Evolutionary conservation across 2,329 filamentous ascomycete genomes (phyloP), one percentile per base, ranked within the genome.

Genomic region (Coniosporium tulheliwenetii): DNA sequence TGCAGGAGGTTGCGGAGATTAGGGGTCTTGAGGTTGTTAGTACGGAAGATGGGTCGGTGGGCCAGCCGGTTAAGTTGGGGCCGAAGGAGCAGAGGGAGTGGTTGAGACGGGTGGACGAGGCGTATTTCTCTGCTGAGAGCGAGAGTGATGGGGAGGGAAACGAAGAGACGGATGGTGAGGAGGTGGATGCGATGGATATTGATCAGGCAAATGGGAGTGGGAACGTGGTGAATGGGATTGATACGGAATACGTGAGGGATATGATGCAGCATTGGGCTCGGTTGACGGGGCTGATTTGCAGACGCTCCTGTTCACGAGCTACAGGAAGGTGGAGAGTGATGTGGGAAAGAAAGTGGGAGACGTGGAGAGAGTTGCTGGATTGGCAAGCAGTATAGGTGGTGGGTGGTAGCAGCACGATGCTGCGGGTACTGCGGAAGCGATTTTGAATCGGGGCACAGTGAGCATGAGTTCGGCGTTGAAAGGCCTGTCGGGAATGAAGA

Each of bases 271-370:
- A 89, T 59, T 98, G 91, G 91, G 72, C 79, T 13, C 55, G 65
- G 16, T 64, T 79, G 45, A 87, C 85, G 41, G 75, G 74, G 76
- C 93, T 48, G 70, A 74, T 19, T 62, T 82, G 53, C 74, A 79
- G 45, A 84, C 72, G 56, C 65, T 98, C 53, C 75, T 78, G 43
- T 84, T 81, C 59, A 98, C 91, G 43, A 93, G 77, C 39, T 98
- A 85, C 65, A 77, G 91, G 46, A 80, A 87, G 61, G 89, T 98
- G 15, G 79, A 95, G 52, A 95, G 89, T 63, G 85, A 96, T 57
- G 85, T 98, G 36, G 91, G 91, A 39, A 93, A 91, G 64, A 67
- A 69, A 47, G 67, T 59, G 67, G 70, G 70, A 44, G 81, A 86
- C 55, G 80, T 83, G 36, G 82, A 93, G 54, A 75, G 79, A 44